Percentiles rank a stretch among this genome's conserved stretches.
These are phyloP conservation scores for Ambrosiella xylebori DNA, from an alignment of 2,329 filamentous ascomycete genomes.

Conservation along the genomic window DNA sequence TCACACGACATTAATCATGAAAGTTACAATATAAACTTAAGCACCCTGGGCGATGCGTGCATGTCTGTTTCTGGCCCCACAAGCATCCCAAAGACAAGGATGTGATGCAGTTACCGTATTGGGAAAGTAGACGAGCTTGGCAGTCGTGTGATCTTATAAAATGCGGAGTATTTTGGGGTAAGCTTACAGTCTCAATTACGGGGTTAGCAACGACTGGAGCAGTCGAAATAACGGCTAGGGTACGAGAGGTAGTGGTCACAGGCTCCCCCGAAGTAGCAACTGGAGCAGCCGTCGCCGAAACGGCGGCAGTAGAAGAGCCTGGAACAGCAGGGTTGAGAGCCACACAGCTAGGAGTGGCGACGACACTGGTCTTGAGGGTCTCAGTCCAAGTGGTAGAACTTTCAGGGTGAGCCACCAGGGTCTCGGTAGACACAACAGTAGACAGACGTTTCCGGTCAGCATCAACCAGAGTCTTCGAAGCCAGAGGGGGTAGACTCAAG, in stretches of 20 bases:
- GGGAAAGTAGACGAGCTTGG: too few relatives aligned
- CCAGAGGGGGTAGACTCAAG: neutral
- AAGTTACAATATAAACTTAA: too few relatives aligned
- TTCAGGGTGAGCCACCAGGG: neutral
- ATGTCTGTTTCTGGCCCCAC: too few relatives aligned
- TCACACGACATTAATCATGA: too few relatives aligned
- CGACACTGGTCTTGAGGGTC: neutral
- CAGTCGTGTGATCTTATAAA: too few relatives aligned
- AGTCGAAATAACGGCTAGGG: neutral
- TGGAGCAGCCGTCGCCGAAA: neutral
- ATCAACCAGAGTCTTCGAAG: neutral
- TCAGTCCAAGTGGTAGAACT: neutral
- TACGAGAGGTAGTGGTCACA: neutral
- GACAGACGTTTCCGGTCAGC: neutral
- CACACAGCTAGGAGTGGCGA: neutral
- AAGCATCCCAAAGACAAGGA: too few relatives aligned
- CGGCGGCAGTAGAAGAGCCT: neutral
- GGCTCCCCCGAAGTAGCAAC: neutral
- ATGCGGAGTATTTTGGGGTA: neutral
- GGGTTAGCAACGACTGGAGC: constrained; percentile 2
- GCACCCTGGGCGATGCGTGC: too few relatives aligned
- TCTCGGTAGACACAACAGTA: neutral
- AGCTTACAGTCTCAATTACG: constrained; percentile 6
- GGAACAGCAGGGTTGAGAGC: constrained; percentile 2
- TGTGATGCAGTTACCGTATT: neutral